Evolutionary conservation across 192 early-diverging fungal genomes (phyloP).

Genomic region (Backusella circina): DNA sequence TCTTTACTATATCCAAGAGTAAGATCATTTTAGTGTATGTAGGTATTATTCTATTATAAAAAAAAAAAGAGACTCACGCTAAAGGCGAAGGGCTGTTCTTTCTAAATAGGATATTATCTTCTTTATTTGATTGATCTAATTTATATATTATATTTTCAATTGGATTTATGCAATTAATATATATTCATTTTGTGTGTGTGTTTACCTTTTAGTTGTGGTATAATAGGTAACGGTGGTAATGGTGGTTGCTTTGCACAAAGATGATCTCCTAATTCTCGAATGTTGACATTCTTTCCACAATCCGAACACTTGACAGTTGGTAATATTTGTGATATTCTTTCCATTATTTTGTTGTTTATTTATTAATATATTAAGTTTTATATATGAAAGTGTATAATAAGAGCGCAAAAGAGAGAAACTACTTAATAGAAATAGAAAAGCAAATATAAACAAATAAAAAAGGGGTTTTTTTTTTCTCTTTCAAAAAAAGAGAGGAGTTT

Average conservation of each 20-base stretch:
- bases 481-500: background rate
- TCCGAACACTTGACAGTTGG: slow-evolving; percentile 55
- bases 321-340: slow-evolving; percentile 52
- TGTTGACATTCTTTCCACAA: slow-evolving; percentile 53
- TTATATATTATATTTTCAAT: background rate
- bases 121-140: background rate
- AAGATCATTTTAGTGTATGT: background rate
- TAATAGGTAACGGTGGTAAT: slow-evolving; percentile 32
- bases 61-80: background rate
- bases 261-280: slow-evolving; percentile 47
- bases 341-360: background rate
- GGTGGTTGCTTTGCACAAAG: slow-evolving; percentile 46
- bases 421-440: background rate
- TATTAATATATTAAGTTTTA: background rate
- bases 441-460: background rate
- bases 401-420: background rate
- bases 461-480: background rate
- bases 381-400: background rate
- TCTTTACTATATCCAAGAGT: background rate
- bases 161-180: background rate
- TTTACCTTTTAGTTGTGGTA: slow-evolving; percentile 9
- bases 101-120: background rate
- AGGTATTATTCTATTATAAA: background rate
- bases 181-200: background rate
- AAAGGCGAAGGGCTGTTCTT: background rate